These are phyloP conservation scores for Parathielavia appendiculata DNA, from an alignment of 495 filamentous ascomycete genomes.

Conservation along the genomic window DNA sequence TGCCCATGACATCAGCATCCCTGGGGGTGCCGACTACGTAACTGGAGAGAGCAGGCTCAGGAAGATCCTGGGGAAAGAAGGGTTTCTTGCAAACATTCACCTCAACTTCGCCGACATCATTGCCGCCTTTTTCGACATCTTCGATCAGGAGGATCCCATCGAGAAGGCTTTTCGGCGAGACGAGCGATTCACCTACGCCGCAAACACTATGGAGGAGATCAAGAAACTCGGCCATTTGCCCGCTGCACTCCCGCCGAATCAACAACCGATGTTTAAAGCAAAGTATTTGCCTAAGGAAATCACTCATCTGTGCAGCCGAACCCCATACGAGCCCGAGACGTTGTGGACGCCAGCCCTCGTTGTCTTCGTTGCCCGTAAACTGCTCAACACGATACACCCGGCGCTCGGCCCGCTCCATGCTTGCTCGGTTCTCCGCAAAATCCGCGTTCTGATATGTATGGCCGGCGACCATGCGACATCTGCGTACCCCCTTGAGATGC, in stretches of 20 bases:
- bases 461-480: constrained; percentile 63
- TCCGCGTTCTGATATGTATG: constrained; percentile 74
- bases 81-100: constrained; percentile 55
- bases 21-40: constrained; percentile 51
- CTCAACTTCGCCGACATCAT: constrained; percentile 71
- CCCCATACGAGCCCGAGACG: constrained; percentile 54
- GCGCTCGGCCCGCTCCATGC: constrained; percentile 82
- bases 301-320: constrained; percentile 66
- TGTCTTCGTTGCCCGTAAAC: constrained; percentile 66
- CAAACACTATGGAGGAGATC: constrained; percentile 61
- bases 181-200: constrained; percentile 51
- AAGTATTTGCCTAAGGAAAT: constrained; percentile 70
- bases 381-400: constrained; percentile 78
- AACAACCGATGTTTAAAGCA: constrained; percentile 80
- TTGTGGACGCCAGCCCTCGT: constrained; percentile 76
- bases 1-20: constrained; percentile 65
- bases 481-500: constrained; percentile 89
- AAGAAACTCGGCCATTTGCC: constrained; percentile 56
- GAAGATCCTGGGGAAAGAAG: constrained; percentile 60
- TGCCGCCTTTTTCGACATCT: constrained; percentile 69
- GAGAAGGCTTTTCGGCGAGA: constrained; percentile 68
- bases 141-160: constrained; percentile 60
- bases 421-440: constrained; percentile 78
- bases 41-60: constrained; percentile 63
- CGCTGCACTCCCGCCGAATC: constrained; percentile 59